Conservation (phyloP, 2,329 filamentous ascomycete genomes). For the Cladosporium phlei region DNA sequence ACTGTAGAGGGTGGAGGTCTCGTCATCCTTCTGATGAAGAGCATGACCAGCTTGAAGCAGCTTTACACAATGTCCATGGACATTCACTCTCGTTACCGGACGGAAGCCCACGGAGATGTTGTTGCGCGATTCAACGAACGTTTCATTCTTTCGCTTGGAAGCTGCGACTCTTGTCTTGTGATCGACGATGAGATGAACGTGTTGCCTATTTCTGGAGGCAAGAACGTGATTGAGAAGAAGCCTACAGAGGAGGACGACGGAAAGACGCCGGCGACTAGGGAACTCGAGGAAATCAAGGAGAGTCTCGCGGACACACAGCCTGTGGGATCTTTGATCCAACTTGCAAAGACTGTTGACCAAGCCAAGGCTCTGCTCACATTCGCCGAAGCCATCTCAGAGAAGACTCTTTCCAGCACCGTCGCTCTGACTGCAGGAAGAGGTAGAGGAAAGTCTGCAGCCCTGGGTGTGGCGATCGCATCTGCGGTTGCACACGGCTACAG, state of each 20-base stretch:
- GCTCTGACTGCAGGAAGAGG: constrained; percentile 89
- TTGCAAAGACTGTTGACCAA: constrained; percentile 89
- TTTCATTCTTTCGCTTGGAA: constrained; percentile 91
- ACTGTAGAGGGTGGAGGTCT: constrained; percentile 95
- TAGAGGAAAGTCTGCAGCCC: constrained; percentile 91
- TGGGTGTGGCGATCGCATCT: constrained; percentile 89
- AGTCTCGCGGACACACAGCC: constrained; percentile 79
- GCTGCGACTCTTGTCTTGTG: constrained; percentile 89
- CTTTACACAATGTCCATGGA: constrained; percentile 97
- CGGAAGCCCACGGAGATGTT: constrained; percentile 92
- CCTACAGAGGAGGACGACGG: constrained; percentile 72
- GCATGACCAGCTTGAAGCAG: constrained; percentile 95
- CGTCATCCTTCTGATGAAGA: constrained; percentile 85
- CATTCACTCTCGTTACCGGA: constrained; percentile 91
- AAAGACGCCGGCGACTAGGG: constrained; percentile 63
- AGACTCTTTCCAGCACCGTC: constrained; percentile 89
- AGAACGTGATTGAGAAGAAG: constrained; percentile 77
- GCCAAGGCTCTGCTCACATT: constrained; percentile 96
- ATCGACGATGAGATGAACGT: constrained; percentile 98
- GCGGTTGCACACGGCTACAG: constrained; percentile 95
- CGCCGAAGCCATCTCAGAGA: constrained; percentile 92
- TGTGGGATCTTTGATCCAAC: constrained; percentile 73
- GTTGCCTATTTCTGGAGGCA: constrained; percentile 90
- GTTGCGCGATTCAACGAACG: constrained; percentile 96
- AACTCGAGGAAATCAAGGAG: constrained; percentile 84